Evolutionary conservation across 2,329 filamentous ascomycete species (phyloP).

Genomic region (Myotisia sp.): DNA sequence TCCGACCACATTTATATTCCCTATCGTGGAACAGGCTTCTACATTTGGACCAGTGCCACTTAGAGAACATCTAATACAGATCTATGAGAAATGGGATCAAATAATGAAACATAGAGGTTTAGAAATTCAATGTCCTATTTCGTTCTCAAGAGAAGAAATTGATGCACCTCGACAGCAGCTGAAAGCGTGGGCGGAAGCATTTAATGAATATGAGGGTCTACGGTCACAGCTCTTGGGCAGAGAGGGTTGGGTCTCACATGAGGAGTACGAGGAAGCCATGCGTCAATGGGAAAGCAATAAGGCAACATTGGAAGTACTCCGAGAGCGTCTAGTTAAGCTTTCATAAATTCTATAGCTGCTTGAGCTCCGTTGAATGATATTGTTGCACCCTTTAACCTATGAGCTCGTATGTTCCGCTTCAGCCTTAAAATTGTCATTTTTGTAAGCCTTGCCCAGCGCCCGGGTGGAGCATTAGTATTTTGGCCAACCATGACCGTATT

Average conservation of each 20-base stretch:
- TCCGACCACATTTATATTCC: conserved; percentile 15
- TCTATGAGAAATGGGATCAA: conserved; percentile 16
- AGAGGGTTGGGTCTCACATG: conserved; percentile 19
- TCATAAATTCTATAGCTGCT: too few species aligned
- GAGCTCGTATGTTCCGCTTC: too few species aligned
- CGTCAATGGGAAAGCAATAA: not conserved
- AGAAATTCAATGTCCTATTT: conserved; percentile 13
- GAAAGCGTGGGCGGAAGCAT: conserved; percentile 14
- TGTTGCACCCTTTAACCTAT: too few species aligned
- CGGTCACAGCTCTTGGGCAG: conserved; percentile 11
- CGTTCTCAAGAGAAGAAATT: conserved; percentile 14
- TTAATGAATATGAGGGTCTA: conserved; percentile 13
- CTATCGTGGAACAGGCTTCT: conserved; percentile 12
- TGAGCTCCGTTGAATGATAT: too few species aligned
- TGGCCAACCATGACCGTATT: too few species aligned
- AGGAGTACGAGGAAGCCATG: conserved; percentile 14
- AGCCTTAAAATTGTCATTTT: too few species aligned
- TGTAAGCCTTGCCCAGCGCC: too few species aligned
- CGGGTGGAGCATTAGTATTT: too few species aligned
- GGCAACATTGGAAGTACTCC: not conserved
- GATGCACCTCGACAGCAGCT: conserved; percentile 9
- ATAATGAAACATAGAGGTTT: conserved; percentile 10
- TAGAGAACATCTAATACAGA: conserved; percentile 15
- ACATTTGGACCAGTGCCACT: conserved; percentile 13
- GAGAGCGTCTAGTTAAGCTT: too few species aligned